Conservation (phyloP, 2,329 filamentous ascomycete species). For the Aspergillus aculeatus region DNA sequence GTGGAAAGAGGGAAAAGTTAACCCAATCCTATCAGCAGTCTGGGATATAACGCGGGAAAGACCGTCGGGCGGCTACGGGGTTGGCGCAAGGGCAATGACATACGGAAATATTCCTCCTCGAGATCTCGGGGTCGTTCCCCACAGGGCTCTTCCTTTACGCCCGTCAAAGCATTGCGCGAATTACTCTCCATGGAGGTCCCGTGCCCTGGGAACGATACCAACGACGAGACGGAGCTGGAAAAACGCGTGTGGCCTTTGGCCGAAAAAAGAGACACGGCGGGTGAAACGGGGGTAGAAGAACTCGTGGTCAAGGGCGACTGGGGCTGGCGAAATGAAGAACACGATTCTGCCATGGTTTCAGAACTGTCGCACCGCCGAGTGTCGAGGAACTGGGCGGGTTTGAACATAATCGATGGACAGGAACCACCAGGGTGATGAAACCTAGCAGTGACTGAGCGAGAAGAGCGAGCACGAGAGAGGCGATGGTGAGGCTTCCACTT, state of each 20-base stretch:
- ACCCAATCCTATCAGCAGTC: neutral
- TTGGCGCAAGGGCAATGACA: conserved; percentile 40
- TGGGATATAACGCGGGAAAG: conserved; percentile 4
- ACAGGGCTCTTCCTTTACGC: conserved; percentile 79
- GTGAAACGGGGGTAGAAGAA: conserved; percentile 41
- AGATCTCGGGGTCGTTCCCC: conserved; percentile 60
- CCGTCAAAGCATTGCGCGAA: conserved; percentile 68
- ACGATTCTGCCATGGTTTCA: conserved; percentile 25
- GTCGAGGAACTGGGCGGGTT: conserved; percentile 36
- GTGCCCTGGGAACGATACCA: conserved; percentile 59
- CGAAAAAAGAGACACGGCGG: conserved; percentile 42
- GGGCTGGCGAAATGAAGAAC: conserved; percentile 19
- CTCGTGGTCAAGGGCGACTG: conserved; percentile 34
- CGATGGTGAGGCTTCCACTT: conserved; percentile 19
- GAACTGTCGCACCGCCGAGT: conserved; percentile 31
- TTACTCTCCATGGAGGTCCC: conserved; percentile 50
- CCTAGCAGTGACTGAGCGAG: conserved; percentile 2
- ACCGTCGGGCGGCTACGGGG: conserved; percentile 3
- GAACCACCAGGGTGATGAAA: neutral
- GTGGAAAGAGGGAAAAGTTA: conserved; percentile 12
- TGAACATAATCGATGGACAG: conserved; percentile 31
- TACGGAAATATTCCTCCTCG: conserved; percentile 70
- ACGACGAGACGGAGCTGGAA: conserved; percentile 73
- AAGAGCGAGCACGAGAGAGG: neutral
- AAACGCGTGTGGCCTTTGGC: conserved; percentile 39